Conservation (phyloP, 2,329 filamentous ascomycete genomes). For the Pyrenochaeta sp. region DNA sequence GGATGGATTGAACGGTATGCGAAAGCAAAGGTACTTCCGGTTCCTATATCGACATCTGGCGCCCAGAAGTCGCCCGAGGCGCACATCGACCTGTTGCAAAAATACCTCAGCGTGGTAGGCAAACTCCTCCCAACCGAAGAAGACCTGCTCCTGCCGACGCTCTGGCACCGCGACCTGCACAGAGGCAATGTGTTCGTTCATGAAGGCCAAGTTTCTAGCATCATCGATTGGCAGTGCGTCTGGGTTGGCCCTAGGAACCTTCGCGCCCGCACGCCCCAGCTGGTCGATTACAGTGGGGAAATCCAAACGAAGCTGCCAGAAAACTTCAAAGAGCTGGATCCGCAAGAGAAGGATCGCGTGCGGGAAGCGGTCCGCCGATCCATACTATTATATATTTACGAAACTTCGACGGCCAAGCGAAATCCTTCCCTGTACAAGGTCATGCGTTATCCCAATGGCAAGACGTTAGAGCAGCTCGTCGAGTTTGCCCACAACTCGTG, state of each 20-base stretch:
- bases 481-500: neutral
- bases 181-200: conserved; percentile 28
- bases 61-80: neutral
- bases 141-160: neutral
- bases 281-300: conserved; percentile 18
- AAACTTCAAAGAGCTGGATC: conserved; percentile 9
- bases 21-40: neutral
- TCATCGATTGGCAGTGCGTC: conserved; percentile 33
- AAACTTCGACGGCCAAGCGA: neutral
- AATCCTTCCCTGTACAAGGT: neutral
- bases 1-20: conserved; percentile 28
- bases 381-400: conserved; percentile 1
- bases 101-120: conserved; percentile 16
- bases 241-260: conserved; percentile 14
- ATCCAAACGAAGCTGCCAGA: conserved; percentile 7
- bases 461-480: neutral
- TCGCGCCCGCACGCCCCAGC: conserved; percentile 5
- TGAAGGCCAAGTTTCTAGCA: conserved; percentile 19
- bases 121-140: conserved; percentile 7
- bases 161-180: conserved; percentile 33
- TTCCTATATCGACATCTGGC: no score
- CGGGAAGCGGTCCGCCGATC: neutral
- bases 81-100: conserved; percentile 12
- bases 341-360: neutral
- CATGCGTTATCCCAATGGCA: neutral